Base-by-base conservation (phyloP, 2,329 filamentous ascomycete genomes). In the Sordariomycetes sp. region DNA sequence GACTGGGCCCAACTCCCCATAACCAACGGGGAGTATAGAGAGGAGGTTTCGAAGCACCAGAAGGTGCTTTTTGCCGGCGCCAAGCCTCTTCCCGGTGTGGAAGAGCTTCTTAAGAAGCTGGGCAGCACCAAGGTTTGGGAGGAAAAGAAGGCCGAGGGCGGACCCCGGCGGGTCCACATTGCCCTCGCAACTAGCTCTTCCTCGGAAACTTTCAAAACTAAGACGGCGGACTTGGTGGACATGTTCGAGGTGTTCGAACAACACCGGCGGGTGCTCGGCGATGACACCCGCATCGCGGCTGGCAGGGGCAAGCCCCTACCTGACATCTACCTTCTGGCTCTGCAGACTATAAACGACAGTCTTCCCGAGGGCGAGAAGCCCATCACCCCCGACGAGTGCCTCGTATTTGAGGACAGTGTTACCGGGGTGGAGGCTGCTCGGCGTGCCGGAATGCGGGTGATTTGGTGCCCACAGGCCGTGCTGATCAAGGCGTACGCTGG, bases 351-450 rank as follows among this genome's bases (percentile, higher is more conserved):
- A 68, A 99, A 99, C 70, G 80, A 81, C 51, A 82, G 82, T 15
- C 75, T 95, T 7, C 73, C 76, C 0, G 72, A 77, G 2, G 82
- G 81, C 45, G 84, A 86, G 55, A 73, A 78, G 62, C 73, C 80
- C 59, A 85, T 99, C 61, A 76, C 68, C 56, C 90, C 90, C 0
- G 87, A 88, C 62, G 92, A 97, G 70, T 97, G 94, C 67, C 76
- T 99, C 17, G 94, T 97, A 0, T 97, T 99, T 65, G 94, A 99
- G 72, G 94, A 99, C 70, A 89, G 86, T 52, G 91, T 97, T 1
- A 89, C 90, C 0, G 94, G 94, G 3, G 90, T 96, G 2, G 94
- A 99, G 72, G 84, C 90, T 1, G 94, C 90, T 4, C 77, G 94
- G 56, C 82, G 94, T 62, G 94, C 94, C 0, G 92, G 92, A 0